Conservation (phyloP, 441 rosid genomes). For the Populus hybrid region DNA sequence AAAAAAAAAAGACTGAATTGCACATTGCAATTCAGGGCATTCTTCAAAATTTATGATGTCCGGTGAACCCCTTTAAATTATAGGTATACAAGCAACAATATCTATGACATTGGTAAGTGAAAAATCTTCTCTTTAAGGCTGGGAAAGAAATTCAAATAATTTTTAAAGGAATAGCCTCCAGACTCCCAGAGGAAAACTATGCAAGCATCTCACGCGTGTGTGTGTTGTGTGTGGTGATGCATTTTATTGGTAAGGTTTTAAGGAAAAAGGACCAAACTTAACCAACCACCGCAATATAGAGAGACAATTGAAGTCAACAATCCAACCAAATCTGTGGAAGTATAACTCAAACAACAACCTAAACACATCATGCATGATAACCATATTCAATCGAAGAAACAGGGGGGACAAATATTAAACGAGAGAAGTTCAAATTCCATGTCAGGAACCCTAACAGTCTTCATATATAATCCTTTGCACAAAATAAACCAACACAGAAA, state of each 20-base stretch:
- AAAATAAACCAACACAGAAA: neutral
- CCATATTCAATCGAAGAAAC: neutral
- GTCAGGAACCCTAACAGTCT: neutral
- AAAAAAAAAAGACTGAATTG: too few relatives aligned
- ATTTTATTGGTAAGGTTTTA: too few relatives aligned
- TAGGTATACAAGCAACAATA: too few relatives aligned
- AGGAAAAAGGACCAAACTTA: conserved; percentile 7
- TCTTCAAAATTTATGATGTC: too few relatives aligned
- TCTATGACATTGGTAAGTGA: too few relatives aligned
- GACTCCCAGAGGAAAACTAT: neutral
- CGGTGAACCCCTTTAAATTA: too few relatives aligned
- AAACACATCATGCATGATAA: neutral
- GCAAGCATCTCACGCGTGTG: too few relatives aligned
- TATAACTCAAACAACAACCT: neutral
- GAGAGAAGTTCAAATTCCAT: neutral
- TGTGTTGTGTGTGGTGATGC: neutral
- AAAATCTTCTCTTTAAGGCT: neutral
- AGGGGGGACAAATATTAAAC: too few relatives aligned
- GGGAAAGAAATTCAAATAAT: neutral
- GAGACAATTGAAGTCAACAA: neutral
- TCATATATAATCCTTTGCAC: neutral
- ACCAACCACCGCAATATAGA: conserved; percentile 7
- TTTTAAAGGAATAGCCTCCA: neutral
- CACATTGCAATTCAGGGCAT: too few relatives aligned
- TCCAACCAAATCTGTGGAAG: neutral